These are phyloP conservation scores for Pythium aristosporum DNA, from an alignment of 352 stramenopile species.

Conservation along the genomic window DNA sequence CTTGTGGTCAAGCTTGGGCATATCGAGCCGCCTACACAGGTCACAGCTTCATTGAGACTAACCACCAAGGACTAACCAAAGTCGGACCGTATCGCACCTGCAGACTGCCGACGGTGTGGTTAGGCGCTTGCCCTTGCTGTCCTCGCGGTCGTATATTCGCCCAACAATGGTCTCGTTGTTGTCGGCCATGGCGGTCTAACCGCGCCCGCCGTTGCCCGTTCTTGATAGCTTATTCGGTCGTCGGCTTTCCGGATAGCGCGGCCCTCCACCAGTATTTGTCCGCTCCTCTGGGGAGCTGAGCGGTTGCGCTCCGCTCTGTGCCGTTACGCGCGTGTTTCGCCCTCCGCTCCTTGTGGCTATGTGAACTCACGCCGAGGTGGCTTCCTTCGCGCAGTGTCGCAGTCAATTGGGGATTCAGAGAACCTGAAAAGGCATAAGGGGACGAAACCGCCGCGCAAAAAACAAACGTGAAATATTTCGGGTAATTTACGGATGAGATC, in stretches of 20 bases:
- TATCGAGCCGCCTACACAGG: background rate
- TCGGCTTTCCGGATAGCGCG: background rate
- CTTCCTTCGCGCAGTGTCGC: slow-evolving; percentile 8
- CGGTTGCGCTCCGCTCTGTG: background rate
- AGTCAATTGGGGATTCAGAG: slow-evolving; percentile 12
- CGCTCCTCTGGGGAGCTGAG: background rate
- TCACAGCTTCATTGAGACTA: background rate
- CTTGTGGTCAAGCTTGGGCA: slow-evolving; percentile 19
- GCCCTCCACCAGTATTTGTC: background rate
- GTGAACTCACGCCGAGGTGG: background rate
- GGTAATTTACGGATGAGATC: slow-evolving; percentile 7
- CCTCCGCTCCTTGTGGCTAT: background rate
- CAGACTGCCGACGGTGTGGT: slow-evolving; percentile 2
- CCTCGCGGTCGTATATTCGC: slow-evolving; percentile 1
- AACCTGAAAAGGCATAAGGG: slow-evolving; percentile 16
- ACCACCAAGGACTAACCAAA: background rate
- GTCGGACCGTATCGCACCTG: slow-evolving; percentile 3
- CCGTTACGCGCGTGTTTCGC: slow-evolving; percentile 1
- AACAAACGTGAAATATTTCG: slow-evolving; percentile 15
- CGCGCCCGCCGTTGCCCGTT: background rate
- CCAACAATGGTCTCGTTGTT: background rate
- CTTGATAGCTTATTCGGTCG: background rate
- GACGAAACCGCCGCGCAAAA: slow-evolving; percentile 14
- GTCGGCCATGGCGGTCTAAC: background rate
- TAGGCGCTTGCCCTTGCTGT: background rate